phyloP scores from a whole-genome alignment of 2,329 filamentous ascomycete genomes.

The Canariomyces notabilis region DNA sequence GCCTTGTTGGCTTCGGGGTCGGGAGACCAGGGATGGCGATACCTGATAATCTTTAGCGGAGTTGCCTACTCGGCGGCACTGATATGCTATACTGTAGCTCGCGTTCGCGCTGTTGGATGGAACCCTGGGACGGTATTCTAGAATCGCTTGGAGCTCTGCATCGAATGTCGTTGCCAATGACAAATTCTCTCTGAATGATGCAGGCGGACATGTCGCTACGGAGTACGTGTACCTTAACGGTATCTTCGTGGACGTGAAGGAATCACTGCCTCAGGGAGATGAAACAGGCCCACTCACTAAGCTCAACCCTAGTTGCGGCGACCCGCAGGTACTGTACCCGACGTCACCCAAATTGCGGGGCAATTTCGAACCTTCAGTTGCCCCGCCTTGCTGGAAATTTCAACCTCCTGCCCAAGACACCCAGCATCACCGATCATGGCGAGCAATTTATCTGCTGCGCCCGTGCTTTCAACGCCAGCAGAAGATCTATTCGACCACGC shows the following conservation, averaged over 20 bases:
- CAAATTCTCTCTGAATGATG: no score
- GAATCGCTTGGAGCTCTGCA: not conserved
- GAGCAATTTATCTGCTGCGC: conserved; percentile 46
- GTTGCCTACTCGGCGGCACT: conserved; percentile 32
- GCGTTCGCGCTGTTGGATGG: conserved; percentile 36
- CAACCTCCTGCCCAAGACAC: not conserved
- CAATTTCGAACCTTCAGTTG: conserved; percentile 7
- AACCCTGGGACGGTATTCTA: conserved; percentile 27
- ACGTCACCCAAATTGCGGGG: conserved; percentile 18
- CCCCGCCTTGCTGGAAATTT: conserved; percentile 17
- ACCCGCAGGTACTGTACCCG: conserved; percentile 8
- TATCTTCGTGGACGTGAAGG: no score
- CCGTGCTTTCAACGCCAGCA: conserved; percentile 60
- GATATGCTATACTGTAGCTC: conserved; percentile 30
- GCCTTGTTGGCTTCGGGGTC: conserved; percentile 31
- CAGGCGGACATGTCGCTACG: no score
- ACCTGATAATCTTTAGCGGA: conserved; percentile 37
- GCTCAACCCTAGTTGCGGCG: no score
- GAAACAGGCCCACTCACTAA: no score
- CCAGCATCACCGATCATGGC: conserved; percentile 35
- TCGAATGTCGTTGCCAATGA: no score
- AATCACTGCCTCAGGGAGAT: no score
- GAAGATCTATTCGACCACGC: conserved; percentile 53
- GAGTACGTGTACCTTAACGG: no score
- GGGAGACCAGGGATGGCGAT: conserved; percentile 32